Evolutionary conservation across 768 basidiomycete species (phyloP).

Genomic region (Boletus pseudo-olivaceus): DNA sequence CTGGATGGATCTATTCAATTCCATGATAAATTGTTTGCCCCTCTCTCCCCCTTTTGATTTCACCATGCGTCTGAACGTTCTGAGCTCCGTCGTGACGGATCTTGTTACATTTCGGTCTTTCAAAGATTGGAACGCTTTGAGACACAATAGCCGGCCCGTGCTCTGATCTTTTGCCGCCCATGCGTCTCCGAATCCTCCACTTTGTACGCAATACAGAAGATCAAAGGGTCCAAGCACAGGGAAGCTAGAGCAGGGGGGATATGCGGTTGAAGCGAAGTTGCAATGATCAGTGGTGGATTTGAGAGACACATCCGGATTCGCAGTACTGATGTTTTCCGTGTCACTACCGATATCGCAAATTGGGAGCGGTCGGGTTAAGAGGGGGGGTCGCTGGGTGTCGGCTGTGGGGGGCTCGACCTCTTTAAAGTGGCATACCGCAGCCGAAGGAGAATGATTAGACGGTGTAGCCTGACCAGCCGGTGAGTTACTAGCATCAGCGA

Average conservation of each 20-base stretch:
- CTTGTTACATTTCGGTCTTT: constrained; percentile 1
- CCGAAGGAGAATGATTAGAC: not conserved
- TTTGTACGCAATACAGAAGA: constrained; percentile 14
- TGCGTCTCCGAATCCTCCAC: constrained; percentile 19
- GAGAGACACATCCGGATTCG: not conserved
- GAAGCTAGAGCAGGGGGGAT: constrained; percentile 9
- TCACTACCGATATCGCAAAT: not conserved
- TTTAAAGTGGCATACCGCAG: not conserved
- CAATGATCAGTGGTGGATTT: not conserved
- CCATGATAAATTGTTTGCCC: constrained; percentile 37
- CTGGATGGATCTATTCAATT: constrained; percentile 36
- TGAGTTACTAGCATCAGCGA: not conserved
- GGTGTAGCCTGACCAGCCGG: not conserved
- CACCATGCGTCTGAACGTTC: constrained; percentile 34
- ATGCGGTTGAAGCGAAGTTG: not conserved
- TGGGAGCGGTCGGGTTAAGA: not conserved
- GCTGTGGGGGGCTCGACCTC: not conserved
- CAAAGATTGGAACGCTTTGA: constrained; percentile 33
- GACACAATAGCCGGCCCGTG: constrained; percentile 36
- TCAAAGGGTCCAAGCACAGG: constrained; percentile 28
- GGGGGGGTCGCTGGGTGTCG: not conserved
- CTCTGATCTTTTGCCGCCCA: constrained; percentile 22
- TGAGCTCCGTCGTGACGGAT: constrained; percentile 33
- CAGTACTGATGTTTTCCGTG: not conserved
- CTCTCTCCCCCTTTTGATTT: constrained; percentile 12